Evolutionary conservation across 2,329 filamentous ascomycete genomes (phyloP).

Genomic region (Paecilomyces variotii): DNA sequence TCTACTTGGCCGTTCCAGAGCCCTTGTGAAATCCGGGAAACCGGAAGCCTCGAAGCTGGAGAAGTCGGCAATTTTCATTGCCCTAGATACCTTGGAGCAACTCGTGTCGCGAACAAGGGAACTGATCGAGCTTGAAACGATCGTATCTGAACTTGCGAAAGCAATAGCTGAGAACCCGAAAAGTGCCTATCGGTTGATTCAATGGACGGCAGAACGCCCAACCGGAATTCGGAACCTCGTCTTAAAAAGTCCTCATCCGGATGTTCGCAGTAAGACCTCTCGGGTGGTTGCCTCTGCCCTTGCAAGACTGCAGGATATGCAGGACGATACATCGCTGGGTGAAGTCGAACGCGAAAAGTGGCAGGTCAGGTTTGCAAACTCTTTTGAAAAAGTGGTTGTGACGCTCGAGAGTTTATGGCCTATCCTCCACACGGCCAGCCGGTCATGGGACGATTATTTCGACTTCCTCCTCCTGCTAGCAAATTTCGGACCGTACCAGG

Average conservation of each 20-base stretch:
- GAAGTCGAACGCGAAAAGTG: conserved; percentile 17
- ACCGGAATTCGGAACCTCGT: conserved; percentile 58
- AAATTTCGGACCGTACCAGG: conserved; percentile 52
- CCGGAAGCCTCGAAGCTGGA: conserved; percentile 42
- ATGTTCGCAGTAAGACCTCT: conserved; percentile 48
- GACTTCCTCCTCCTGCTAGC: conserved; percentile 61
- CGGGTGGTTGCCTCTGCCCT: conserved; percentile 48
- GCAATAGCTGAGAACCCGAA: conserved; percentile 44
- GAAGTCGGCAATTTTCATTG: conserved; percentile 33
- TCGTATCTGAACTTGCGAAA: conserved; percentile 45
- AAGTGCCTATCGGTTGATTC: conserved; percentile 53
- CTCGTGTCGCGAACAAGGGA: conserved; percentile 66
- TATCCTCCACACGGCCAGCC: conserved; percentile 52
- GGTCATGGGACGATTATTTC: conserved; percentile 72
- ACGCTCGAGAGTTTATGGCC: conserved; percentile 54
- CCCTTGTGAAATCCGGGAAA: conserved; percentile 42
- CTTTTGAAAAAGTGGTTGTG: conserved; percentile 28
- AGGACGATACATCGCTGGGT: conserved; percentile 16
- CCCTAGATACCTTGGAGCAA: conserved; percentile 61
- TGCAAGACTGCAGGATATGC: conserved; percentile 41
- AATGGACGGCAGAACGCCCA: conserved; percentile 52
- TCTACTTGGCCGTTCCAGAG: conserved; percentile 51
- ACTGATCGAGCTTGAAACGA: conserved; percentile 51
- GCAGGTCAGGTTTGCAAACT: conserved; percentile 18
- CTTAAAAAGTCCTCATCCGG: conserved; percentile 50